Conservation (phyloP, 2,329 filamentous ascomycete genomes). For the Aspergillus thermomutatus region DNA sequence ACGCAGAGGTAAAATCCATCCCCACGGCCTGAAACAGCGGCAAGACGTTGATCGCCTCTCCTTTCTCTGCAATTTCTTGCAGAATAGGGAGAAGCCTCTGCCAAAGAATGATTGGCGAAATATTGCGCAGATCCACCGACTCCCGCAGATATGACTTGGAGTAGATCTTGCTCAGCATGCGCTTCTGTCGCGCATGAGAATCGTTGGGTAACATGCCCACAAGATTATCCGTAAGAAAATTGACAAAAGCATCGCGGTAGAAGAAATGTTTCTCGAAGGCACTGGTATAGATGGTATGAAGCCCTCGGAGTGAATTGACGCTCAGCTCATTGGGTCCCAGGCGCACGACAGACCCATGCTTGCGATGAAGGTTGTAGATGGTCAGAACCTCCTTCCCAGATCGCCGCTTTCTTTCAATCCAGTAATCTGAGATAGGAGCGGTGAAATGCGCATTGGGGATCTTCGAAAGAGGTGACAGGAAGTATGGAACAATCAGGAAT, state of each 20-base stretch:
- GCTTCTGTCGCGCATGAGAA: slow-evolving; percentile 64
- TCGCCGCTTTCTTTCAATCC: slow-evolving; percentile 61
- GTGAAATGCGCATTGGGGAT: slow-evolving; percentile 65
- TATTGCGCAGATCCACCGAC: slow-evolving; percentile 52
- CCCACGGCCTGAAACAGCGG: slow-evolving; percentile 61
- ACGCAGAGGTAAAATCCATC: slow-evolving; percentile 70
- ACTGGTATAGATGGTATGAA: slow-evolving; percentile 60
- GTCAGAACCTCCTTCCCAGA: slow-evolving; percentile 54
- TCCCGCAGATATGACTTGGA: slow-evolving; percentile 67
- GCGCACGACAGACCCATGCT: slow-evolving; percentile 56
- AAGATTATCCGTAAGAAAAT: slow-evolving; percentile 61
- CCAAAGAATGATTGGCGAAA: slow-evolving; percentile 55
- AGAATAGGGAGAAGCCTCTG: slow-evolving; percentile 56
- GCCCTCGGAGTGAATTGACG: slow-evolving; percentile 58
- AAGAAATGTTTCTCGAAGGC: slow-evolving; percentile 66
- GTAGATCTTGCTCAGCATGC: slow-evolving; percentile 71
- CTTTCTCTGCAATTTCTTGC: slow-evolving; percentile 13
- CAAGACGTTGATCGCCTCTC: slow-evolving; percentile 48
- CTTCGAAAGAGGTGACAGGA: slow-evolving; percentile 57
- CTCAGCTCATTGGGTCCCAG: slow-evolving; percentile 63
- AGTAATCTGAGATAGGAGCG: slow-evolving; percentile 55
- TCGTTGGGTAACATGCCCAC: slow-evolving; percentile 61
- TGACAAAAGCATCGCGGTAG: slow-evolving; percentile 63
- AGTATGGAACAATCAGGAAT: slow-evolving; percentile 24
- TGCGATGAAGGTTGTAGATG: slow-evolving; percentile 54